phyloP scores from a whole-genome alignment of 2,329 filamentous ascomycete genomes.

The Exophiala bonariae region DNA sequence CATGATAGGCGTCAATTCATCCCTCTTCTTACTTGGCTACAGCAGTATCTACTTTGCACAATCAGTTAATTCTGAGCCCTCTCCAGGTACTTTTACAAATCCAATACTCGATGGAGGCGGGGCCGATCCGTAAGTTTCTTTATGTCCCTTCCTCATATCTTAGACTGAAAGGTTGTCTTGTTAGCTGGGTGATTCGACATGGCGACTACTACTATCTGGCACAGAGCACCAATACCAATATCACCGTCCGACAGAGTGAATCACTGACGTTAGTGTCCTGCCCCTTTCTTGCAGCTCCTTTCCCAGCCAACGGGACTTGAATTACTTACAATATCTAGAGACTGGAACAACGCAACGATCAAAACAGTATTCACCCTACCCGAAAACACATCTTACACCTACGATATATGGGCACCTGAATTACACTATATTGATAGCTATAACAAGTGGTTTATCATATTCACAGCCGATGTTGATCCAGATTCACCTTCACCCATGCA shows the following conservation, averaged over 20 bases:
- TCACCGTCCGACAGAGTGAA: slow-evolving; percentile 40
- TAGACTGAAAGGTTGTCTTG: neutral
- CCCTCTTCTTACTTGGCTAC: neutral
- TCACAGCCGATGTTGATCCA: slow-evolving; percentile 50
- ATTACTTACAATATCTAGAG: slow-evolving; percentile 23
- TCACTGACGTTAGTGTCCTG: slow-evolving; percentile 34
- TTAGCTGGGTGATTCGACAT: slow-evolving; percentile 39
- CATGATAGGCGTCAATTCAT: neutral
- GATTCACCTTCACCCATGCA: slow-evolving; percentile 48
- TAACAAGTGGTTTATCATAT: slow-evolving; percentile 53
- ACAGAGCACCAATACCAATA: slow-evolving; percentile 41
- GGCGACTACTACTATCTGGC: slow-evolving; percentile 44
- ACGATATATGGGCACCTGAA: slow-evolving; percentile 53
- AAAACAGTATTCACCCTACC: slow-evolving; percentile 40
- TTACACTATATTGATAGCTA: slow-evolving; percentile 44
- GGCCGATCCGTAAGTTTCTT: slow-evolving; percentile 35
- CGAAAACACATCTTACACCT: slow-evolving; percentile 45
- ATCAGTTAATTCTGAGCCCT: slow-evolving; percentile 26
- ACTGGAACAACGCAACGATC: slow-evolving; percentile 42
- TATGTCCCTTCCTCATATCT: neutral
- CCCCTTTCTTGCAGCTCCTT: neutral
- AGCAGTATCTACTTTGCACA: slow-evolving; percentile 1
- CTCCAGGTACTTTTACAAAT: slow-evolving; percentile 41
- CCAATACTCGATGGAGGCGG: slow-evolving; percentile 41
- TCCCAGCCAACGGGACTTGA: too few relatives aligned